These are phyloP conservation scores for Talaromyces sp. DNA, from an alignment of 2,329 filamentous ascomycete species.

Conservation along the genomic window DNA sequence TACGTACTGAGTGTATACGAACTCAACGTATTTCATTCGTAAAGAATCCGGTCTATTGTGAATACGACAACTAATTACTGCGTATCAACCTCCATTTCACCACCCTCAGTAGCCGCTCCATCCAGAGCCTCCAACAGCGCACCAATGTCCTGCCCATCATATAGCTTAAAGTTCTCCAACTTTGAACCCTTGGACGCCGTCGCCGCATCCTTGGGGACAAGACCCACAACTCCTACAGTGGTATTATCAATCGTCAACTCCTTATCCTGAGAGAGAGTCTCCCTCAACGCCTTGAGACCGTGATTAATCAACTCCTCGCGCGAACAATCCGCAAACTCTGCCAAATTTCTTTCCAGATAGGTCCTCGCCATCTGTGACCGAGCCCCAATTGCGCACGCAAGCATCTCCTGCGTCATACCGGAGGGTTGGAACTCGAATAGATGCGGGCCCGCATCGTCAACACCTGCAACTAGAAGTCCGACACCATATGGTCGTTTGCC, in stretches of 20 bases:
- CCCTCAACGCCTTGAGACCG: slow-evolving; percentile 86
- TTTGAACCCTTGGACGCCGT: slow-evolving; percentile 29
- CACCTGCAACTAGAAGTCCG: slow-evolving; percentile 84
- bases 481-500: slow-evolving; percentile 96
- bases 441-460: slow-evolving; percentile 91
- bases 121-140: slow-evolving; percentile 74
- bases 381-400: slow-evolving; percentile 92
- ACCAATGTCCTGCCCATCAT: slow-evolving; percentile 82
- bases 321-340: slow-evolving; percentile 70
- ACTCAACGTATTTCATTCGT: not conserved
- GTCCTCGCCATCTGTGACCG: slow-evolving; percentile 96
- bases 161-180: slow-evolving; percentile 81
- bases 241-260: slow-evolving; percentile 97
- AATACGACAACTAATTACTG: slow-evolving; percentile 26
- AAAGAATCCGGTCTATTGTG: not conserved
- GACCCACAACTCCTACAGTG: slow-evolving; percentile 79
- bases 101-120: slow-evolving; percentile 44
- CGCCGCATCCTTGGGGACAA: slow-evolving; percentile 45
- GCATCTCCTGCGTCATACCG: slow-evolving; percentile 95
- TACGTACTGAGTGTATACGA: not conserved
- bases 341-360: slow-evolving; percentile 89
- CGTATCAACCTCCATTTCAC: slow-evolving; percentile 57
- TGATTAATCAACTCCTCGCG: slow-evolving; percentile 88
- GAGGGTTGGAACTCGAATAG: slow-evolving; percentile 97
- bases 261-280: slow-evolving; percentile 94